These are phyloP conservation scores for Candida caryicola DNA, from an alignment of 805 yeast genomes.

Conservation along the genomic window DNA sequence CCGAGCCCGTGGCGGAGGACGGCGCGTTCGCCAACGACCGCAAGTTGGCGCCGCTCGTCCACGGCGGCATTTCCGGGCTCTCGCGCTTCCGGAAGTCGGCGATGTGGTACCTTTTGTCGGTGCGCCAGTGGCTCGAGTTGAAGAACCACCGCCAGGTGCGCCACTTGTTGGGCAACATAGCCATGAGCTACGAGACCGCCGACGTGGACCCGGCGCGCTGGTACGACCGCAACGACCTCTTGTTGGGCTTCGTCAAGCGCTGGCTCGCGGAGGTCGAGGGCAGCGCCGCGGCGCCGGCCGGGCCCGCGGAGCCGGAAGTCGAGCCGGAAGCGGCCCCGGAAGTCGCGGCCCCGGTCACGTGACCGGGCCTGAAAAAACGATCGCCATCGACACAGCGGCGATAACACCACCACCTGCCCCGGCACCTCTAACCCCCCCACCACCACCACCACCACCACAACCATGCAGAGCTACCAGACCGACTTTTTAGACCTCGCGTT, in stretches of 20 bases:
- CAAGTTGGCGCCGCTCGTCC: slow-evolving; percentile 33
- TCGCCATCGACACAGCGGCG: too few species aligned
- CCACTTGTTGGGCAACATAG: slow-evolving; percentile 25
- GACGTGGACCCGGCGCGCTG: slow-evolving; percentile 19
- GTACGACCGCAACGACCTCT: slow-evolving; percentile 32
- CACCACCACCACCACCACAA: too few species aligned
- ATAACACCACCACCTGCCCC: too few species aligned
- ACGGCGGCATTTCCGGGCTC: slow-evolving; percentile 47
- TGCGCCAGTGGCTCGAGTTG: slow-evolving; percentile 57
- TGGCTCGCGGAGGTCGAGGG: not conserved
- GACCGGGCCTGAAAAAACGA: too few species aligned
- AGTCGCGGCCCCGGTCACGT: not conserved
- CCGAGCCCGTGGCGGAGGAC: slow-evolving; percentile 16
- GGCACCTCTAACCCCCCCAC: too few species aligned
- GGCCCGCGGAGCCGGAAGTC: too few species aligned
- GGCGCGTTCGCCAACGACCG: slow-evolving; percentile 32
- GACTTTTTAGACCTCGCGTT: slow-evolving; percentile 79
- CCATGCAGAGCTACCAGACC: slow-evolving; percentile 51
- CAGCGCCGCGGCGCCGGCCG: not conserved
- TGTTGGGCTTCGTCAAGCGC: slow-evolving; percentile 23
- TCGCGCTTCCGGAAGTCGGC: slow-evolving; percentile 71
- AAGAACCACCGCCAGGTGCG: slow-evolving; percentile 26
- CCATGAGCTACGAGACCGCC: slow-evolving; percentile 18
- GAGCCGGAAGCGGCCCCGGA: too few species aligned
- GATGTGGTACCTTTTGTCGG: slow-evolving; percentile 73